Conservation (phyloP, 805 yeast genomes). For the Myxozyma geophila region DNA sequence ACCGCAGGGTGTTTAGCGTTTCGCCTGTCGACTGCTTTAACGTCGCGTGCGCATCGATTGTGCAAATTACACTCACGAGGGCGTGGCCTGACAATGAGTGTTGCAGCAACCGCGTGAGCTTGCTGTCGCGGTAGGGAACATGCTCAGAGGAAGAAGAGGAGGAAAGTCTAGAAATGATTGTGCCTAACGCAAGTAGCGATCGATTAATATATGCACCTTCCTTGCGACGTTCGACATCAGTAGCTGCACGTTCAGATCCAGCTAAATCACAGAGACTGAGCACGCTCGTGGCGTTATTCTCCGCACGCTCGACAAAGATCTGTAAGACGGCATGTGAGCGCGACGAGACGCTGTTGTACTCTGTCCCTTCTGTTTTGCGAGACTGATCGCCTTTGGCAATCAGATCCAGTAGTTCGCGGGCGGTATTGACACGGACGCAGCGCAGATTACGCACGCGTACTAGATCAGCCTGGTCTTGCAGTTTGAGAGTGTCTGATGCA, state of each 20-base stretch:
- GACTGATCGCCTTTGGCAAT: conserved; percentile 72
- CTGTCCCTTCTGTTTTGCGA: conserved; percentile 85
- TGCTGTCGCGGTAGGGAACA: conserved; percentile 91
- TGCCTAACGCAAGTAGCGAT: conserved; percentile 84
- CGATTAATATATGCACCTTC: conserved; percentile 94
- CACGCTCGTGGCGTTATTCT: conserved; percentile 47
- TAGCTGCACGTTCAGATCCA: conserved; percentile 88
- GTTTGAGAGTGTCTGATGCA: conserved; percentile 60
- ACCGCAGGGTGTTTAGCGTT: conserved; percentile 82
- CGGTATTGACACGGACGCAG: conserved; percentile 60
- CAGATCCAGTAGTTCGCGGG: conserved; percentile 62
- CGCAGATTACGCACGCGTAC: conserved; percentile 69
- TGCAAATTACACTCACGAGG: conserved; percentile 82
- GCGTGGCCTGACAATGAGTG: conserved; percentile 91
- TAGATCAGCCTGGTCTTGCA: conserved; percentile 77
- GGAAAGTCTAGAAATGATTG: conserved; percentile 84
- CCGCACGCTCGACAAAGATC: conserved; percentile 54
- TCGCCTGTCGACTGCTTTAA: conserved; percentile 67
- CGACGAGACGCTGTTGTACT: conserved; percentile 83
- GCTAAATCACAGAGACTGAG: conserved; percentile 92
- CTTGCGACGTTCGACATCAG: conserved; percentile 77
- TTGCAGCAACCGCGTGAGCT: conserved; percentile 84
- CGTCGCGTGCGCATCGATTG: conserved; percentile 62
- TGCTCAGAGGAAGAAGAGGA: conserved; percentile 52
- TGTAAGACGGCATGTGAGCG: conserved; percentile 90